Base-by-base conservation (phyloP, 345 rosid genomes). In the Gossypium longicalyx region DNA sequence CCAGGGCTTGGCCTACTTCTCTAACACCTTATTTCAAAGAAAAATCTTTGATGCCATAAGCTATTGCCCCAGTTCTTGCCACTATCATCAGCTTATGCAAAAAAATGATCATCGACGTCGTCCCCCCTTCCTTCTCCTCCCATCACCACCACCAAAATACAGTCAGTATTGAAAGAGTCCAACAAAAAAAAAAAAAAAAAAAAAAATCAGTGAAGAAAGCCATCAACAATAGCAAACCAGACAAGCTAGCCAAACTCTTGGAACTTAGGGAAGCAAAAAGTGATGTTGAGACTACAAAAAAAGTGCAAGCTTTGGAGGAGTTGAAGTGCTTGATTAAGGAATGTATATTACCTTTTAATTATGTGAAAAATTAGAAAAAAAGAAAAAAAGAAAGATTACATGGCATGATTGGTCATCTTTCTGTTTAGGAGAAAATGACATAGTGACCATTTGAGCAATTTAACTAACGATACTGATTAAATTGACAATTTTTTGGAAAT, bases 191-290 rank as follows among this genome's bases (percentile, higher is more conserved):
- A 57, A 56, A 53, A 71, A 80, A 49, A 10, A 73, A n/a, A n/a
- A n/a, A 56, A 44, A 66, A 47, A 25, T 15, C 12, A 34, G 49
- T 25, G 62, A 67, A 59, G 45, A 68, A 11, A 56, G 57, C 4
- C 15, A 67, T 16, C 48, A 12, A 56, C 43, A 54, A 43, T 57
- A 83, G 72, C 43, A 91, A 83, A 73, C 91, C 97, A 51, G 93
- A 91, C 86, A 95, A 90, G 86, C 87, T 95, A 2, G 80, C 83
- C 45, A 94, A 95, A 83, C 94, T 95, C 44, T 74, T 95, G 80
- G 80, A 90, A 84, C 76, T 72, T 92, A 43, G 91, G 19, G 98
- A 92, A 81, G 85, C 58, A 9, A 96, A 93, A 83, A 73, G 78
- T 44, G 97, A 17, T 22, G 34, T 7, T 0, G 29, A 10, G 29